These are phyloP conservation scores for Zygotorulaspora mrakii DNA, from an alignment of 1,139 yeast genomes.

Conservation along the genomic window DNA sequence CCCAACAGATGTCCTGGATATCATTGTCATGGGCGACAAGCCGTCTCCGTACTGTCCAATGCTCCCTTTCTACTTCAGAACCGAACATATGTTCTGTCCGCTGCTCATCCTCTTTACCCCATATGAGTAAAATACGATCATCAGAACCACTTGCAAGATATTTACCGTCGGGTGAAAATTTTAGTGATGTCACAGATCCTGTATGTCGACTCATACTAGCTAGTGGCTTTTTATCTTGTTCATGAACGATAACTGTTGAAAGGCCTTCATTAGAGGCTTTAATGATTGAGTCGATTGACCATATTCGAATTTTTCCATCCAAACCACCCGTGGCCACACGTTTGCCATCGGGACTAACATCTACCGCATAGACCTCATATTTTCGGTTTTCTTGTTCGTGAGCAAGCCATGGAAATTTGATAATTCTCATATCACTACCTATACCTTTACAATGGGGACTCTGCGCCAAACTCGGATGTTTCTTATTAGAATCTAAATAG, in stretches of 20 bases:
- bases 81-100: constrained; percentile 51
- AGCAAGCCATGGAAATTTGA: constrained; percentile 82
- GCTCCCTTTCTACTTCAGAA: constrained; percentile 67
- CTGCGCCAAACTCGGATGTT: neutral
- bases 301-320: constrained; percentile 88
- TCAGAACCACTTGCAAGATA: constrained; percentile 94
- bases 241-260: constrained; percentile 29
- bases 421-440: constrained; percentile 52
- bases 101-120: constrained; percentile 92
- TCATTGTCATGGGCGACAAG: constrained; percentile 96
- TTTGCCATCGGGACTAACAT: constrained; percentile 75
- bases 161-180: constrained; percentile 88
- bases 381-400: constrained; percentile 75
- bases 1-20: constrained; percentile 96
- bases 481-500: neutral
- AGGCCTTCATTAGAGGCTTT: constrained; percentile 35
- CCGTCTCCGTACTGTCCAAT: constrained; percentile 89
- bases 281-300: constrained; percentile 68
- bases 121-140: constrained; percentile 82
- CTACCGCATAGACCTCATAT: constrained; percentile 81
- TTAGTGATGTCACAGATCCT: constrained; percentile 91
- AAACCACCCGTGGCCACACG: constrained; percentile 92
- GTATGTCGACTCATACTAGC: constrained; percentile 82
- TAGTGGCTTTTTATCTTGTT: constrained; percentile 49
- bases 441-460: neutral